A percentile compares a stretch with the other conserved stretches of the same genome.
Evolutionary conservation across 441 rosid genomes (phyloP).

Genomic region (Euphorbia neoarborescens): DNA sequence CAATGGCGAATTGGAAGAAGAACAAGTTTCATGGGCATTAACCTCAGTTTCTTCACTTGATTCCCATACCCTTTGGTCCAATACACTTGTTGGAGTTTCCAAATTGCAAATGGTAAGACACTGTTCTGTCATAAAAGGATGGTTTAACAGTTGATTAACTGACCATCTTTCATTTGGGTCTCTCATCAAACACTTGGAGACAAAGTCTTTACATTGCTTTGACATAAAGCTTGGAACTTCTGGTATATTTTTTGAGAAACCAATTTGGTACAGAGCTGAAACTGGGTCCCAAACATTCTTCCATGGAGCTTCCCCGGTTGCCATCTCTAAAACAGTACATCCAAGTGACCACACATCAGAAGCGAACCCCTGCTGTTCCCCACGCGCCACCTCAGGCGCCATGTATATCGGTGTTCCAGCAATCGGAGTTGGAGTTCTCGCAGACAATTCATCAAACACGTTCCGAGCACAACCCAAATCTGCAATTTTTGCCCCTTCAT

Average conservation of each 20-base stretch:
- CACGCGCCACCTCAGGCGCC: slow-evolving; percentile 91
- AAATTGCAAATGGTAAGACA: background rate
- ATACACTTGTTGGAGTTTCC: slow-evolving; percentile 47
- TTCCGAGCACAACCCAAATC: slow-evolving; percentile 64
- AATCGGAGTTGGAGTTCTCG: slow-evolving; percentile 5
- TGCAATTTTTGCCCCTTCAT: slow-evolving; percentile 45
- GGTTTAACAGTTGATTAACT: slow-evolving; percentile 42
- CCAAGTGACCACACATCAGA: slow-evolving; percentile 81
- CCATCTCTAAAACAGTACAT: slow-evolving; percentile 55
- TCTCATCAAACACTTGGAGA: slow-evolving; percentile 48
- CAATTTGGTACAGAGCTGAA: slow-evolving; percentile 47
- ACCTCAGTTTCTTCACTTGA: slow-evolving; percentile 21
- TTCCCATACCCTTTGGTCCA: slow-evolving; percentile 38
- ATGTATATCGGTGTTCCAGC: slow-evolving; percentile 60
- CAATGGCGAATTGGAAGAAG: slow-evolving; percentile 14
- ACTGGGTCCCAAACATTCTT: slow-evolving; percentile 33
- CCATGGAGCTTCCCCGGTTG: slow-evolving; percentile 54
- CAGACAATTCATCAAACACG: slow-evolving; percentile 16
- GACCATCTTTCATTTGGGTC: slow-evolving; percentile 60
- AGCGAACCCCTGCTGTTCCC: slow-evolving; percentile 45
- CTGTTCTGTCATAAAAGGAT: slow-evolving; percentile 30
- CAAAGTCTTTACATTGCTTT: slow-evolving; percentile 43
- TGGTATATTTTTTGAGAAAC: slow-evolving; percentile 46
- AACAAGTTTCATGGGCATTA: slow-evolving; percentile 19
- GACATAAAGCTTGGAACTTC: slow-evolving; percentile 46